Conservation (phyloP, 352 stramenopile genomes). For the Phytophthora nicotianae region DNA sequence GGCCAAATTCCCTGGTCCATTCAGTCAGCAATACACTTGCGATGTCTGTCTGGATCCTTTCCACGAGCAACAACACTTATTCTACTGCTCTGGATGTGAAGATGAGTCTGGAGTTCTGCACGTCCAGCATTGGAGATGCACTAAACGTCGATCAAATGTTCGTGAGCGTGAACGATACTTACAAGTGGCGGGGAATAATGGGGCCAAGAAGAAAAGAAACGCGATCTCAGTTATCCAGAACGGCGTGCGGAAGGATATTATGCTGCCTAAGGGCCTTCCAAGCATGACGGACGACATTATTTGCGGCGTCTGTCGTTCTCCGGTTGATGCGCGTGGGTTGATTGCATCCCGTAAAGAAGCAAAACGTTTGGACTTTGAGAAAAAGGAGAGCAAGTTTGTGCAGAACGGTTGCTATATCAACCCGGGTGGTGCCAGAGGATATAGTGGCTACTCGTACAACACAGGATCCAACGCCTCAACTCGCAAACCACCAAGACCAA, state of each 20-base stretch:
- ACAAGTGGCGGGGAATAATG: conserved; percentile 16
- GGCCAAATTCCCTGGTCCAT: conserved; percentile 58
- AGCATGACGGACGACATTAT: conserved; percentile 59
- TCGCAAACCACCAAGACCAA: conserved; percentile 26
- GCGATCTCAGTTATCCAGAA: conserved; percentile 56
- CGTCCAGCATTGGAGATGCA: conserved; percentile 81
- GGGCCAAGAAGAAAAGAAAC: conserved; percentile 65
- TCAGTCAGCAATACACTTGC: conserved; percentile 64
- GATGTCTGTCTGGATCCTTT: conserved; percentile 76
- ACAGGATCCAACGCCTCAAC: conserved; percentile 17
- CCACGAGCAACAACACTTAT: conserved; percentile 74
- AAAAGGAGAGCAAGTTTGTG: conserved; percentile 65
- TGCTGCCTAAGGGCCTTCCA: conserved; percentile 53
- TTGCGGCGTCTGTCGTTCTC: conserved; percentile 58
- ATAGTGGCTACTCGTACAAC: conserved; percentile 19
- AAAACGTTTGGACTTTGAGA: conserved; percentile 55
- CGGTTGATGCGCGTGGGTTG: conserved; percentile 59
- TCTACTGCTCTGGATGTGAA: conserved; percentile 56
- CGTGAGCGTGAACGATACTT: conserved; percentile 32
- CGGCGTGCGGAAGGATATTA: conserved; percentile 61
- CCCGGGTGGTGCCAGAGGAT: conserved; percentile 27
- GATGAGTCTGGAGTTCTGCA: conserved; percentile 45
- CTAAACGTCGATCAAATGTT: conserved; percentile 53
- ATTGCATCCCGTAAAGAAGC: conserved; percentile 60
- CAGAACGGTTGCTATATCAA: conserved; percentile 72